Conservation (phyloP, 176 grass and related monocot species). For the Paspalum notatum region DNA sequence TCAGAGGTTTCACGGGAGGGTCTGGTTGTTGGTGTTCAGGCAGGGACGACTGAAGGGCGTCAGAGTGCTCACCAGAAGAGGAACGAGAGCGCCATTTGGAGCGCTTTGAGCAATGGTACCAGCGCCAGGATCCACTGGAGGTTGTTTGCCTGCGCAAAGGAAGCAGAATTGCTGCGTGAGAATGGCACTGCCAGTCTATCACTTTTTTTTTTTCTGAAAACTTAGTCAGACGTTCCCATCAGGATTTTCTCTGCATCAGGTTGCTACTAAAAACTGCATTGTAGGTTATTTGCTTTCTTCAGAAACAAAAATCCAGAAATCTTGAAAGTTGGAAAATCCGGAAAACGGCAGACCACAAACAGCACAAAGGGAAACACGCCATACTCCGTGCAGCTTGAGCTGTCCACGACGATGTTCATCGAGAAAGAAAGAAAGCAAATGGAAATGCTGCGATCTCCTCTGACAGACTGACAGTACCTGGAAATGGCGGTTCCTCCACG, state of each 20-base stretch:
- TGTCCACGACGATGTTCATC: background rate
- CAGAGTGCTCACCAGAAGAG: constrained; percentile 76
- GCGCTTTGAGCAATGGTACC: constrained; percentile 74
- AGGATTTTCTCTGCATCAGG: background rate
- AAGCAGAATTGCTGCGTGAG: background rate
- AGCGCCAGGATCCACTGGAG: constrained; percentile 90
- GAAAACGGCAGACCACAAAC: background rate
- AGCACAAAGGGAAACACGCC: too few relatives aligned
- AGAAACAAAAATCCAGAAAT: background rate
- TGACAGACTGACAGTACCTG: constrained; percentile 47
- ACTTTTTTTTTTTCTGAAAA: background rate
- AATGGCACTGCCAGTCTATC: background rate
- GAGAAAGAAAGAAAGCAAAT: background rate
- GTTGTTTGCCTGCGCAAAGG: constrained; percentile 59
- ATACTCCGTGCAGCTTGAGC: background rate
- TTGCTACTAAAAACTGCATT: background rate
- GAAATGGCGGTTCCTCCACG: constrained; percentile 83
- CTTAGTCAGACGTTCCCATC: background rate
- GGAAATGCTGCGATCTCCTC: background rate
- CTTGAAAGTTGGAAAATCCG: background rate
- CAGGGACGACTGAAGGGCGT: background rate
- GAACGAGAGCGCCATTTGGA: constrained; percentile 88
- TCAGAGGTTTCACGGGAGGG: background rate
- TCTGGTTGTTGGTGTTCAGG: background rate
- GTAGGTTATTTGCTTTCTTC: background rate